Conservation (phyloP, 176 grass and related monocot species). For the Eremochloa ophiuroides region DNA sequence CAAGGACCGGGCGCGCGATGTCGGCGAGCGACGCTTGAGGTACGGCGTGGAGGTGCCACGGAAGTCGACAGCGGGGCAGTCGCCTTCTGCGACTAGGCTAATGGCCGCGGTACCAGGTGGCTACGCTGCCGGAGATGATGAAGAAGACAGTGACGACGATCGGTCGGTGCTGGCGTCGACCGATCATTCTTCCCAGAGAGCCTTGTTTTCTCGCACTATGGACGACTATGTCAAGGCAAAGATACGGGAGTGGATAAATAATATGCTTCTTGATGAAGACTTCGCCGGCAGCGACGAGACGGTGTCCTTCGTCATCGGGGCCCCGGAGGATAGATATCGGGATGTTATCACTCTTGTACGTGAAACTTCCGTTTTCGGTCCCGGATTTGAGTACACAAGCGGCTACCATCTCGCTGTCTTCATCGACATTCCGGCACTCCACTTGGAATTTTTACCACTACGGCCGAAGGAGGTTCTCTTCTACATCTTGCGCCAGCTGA, state of each 20-base stretch:
- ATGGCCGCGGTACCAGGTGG: no score
- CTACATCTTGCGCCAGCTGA: background rate
- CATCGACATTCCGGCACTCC: background rate
- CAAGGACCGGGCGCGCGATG: no score
- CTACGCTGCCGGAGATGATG: background rate
- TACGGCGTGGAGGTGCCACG: no score
- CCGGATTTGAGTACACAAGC: accelerated
- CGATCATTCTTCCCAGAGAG: background rate
- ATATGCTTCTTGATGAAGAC: no score
- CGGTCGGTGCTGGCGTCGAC: background rate
- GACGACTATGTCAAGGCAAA: background rate
- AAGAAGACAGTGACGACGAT: background rate
- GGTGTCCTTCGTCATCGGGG: background rate
- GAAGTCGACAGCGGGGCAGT: no score
- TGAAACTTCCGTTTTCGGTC: background rate
- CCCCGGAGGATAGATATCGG: background rate
- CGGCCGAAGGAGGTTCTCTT: background rate
- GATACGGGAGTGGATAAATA: background rate
- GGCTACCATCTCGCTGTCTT: background rate
- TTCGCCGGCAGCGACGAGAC: no score
- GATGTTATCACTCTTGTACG: background rate
- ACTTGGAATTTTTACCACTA: background rate
- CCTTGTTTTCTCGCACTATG: background rate
- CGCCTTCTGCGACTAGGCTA: no score
- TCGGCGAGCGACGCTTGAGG: no score